Conservation (phyloP, 2,329 filamentous ascomycete species). For the Phoma herbarum region DNA sequence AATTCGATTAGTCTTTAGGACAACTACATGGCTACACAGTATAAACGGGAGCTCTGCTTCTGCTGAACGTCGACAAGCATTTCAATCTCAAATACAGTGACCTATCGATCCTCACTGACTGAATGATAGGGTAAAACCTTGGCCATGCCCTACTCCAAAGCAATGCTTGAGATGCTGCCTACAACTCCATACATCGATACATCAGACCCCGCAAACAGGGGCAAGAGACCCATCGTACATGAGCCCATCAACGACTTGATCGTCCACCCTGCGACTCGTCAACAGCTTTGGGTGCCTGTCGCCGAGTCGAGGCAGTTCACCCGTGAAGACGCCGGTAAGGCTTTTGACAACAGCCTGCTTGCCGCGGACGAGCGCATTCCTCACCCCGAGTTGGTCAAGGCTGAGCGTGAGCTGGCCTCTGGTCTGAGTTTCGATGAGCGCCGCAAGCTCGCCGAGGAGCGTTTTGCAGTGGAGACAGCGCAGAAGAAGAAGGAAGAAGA, state of each 20-base stretch:
- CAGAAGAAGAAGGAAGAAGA: constrained; percentile 53
- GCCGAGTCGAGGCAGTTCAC: constrained; percentile 71
- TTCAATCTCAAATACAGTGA: background rate
- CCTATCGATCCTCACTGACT: constrained; percentile 27
- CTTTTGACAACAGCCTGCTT: constrained; percentile 66
- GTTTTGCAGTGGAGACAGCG: constrained; percentile 42
- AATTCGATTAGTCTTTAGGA: constrained; percentile 99
- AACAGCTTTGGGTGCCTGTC: constrained; percentile 69
- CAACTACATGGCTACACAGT: constrained; percentile 85
- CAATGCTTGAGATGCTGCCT: constrained; percentile 82
- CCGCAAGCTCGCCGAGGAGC: constrained; percentile 41
- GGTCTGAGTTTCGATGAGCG: constrained; percentile 49
- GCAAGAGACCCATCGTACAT: constrained; percentile 56
- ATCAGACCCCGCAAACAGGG: constrained; percentile 35
- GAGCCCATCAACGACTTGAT: constrained; percentile 72
- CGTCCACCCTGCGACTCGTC: constrained; percentile 63
- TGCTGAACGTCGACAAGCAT: constrained; percentile 65
- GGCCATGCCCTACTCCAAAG: constrained; percentile 77
- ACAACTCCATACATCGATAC: constrained; percentile 59
- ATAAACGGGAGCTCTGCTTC: constrained; percentile 68
- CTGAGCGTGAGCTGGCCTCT: constrained; percentile 49
- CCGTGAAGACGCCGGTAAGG: constrained; percentile 70
- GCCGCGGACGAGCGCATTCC: constrained; percentile 71
- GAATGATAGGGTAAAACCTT: constrained; percentile 73
- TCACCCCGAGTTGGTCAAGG: constrained; percentile 65